Percentiles rank a stretch among this genome's conserved stretches.
Evolutionary conservation across 129 eudicot species (phyloP).

Genomic region (Centrapalus pauciflorus): DNA sequence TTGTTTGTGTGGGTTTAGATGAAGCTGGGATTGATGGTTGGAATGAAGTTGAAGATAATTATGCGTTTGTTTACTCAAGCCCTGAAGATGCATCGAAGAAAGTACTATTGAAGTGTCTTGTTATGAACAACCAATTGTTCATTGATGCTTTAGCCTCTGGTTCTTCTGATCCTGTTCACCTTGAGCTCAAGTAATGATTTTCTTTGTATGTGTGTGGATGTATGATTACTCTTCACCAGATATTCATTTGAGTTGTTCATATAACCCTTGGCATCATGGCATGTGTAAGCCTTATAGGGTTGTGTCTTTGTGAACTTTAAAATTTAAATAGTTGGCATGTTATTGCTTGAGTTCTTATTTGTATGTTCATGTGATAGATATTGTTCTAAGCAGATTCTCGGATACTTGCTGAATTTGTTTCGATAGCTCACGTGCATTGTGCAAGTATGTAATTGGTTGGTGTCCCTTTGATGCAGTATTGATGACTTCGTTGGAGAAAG

Average conservation of each 20-base stretch:
- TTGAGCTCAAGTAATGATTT: conserved; percentile 51
- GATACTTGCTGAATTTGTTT: background rate
- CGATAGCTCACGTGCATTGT: background rate
- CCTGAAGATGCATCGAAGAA: conserved; percentile 52
- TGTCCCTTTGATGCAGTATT: conserved; percentile 40
- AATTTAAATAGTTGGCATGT: background rate
- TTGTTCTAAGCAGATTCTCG: background rate
- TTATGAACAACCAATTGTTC: conserved; percentile 59
- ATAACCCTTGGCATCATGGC: background rate
- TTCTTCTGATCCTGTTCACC: conserved; percentile 50
- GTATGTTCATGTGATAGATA: background rate
- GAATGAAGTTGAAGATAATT: conserved; percentile 74
- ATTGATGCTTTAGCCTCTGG: conserved; percentile 59
- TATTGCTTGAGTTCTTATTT: background rate
- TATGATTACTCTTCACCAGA: no score
- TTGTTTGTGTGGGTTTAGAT: conserved; percentile 34
- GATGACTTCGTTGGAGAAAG: conserved; percentile 51
- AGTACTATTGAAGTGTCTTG: conserved; percentile 70
- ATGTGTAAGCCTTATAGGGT: background rate
- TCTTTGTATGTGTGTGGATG: background rate
- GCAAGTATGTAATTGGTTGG: conserved; percentile 1
- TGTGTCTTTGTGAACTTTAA: background rate
- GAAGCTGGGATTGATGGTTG: conserved; percentile 78
- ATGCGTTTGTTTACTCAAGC: conserved; percentile 64
- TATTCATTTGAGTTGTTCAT: background rate